Percentiles rank a stretch among this genome's conserved stretches.
Conservation (phyloP, 768 basidiomycete genomes). For the Strobilomyces dryophilus region DNA sequence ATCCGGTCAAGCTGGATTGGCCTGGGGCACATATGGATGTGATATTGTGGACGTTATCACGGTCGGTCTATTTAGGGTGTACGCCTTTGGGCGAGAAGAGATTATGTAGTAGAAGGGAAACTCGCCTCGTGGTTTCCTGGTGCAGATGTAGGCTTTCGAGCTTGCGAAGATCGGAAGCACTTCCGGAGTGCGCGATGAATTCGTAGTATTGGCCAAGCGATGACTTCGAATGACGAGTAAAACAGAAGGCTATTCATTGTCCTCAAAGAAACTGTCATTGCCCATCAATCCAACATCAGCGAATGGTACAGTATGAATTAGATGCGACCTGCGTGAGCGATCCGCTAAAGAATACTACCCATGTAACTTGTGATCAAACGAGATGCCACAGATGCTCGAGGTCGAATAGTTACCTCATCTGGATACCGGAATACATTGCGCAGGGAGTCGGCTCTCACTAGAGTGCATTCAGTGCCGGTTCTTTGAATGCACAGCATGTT, state of each 20-base stretch:
- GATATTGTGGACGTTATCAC: conserved; percentile 26
- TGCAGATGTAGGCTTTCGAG: conserved; percentile 23
- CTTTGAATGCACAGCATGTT: too few species aligned
- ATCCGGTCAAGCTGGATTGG: conserved; percentile 27
- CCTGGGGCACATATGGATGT: conserved; percentile 26
- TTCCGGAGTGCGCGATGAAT: conserved; percentile 25
- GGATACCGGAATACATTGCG: too few species aligned
- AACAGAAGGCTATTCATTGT: conserved; percentile 19
- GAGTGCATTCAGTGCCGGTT: too few species aligned
- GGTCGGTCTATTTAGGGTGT: conserved; percentile 17
- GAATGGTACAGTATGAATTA: not conserved
- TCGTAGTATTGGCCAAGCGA: conserved; percentile 14
- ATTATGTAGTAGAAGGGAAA: not conserved
- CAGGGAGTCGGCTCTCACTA: too few species aligned
- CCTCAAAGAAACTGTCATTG: conserved; percentile 25
- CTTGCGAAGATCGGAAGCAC: conserved; percentile 22
- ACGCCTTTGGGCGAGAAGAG: not conserved
- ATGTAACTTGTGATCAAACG: too few species aligned
- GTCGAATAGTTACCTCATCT: too few species aligned
- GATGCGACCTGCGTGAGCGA: too few species aligned
- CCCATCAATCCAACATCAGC: conserved; percentile 29
- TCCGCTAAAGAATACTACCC: too few species aligned
- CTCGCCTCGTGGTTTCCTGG: conserved; percentile 25
- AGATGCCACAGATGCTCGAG: too few species aligned
- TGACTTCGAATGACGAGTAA: not conserved